Conservation (phyloP, 2,329 filamentous ascomycete genomes). For the Neofusicoccum sp. region DNA sequence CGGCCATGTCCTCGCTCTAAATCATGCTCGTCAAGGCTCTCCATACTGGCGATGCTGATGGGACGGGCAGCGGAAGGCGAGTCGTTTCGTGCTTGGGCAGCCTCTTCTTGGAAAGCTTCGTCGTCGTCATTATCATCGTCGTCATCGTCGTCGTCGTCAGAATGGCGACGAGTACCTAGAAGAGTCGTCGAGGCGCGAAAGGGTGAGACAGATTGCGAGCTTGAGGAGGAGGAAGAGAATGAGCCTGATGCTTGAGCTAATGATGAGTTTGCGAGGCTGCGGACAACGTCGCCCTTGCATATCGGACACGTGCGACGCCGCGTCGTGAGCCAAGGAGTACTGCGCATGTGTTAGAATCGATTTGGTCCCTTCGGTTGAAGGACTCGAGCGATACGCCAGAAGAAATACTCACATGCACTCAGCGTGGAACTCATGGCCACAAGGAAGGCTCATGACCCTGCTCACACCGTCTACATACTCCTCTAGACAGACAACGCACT, state of each 20-base stretch:
- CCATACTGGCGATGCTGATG: conserved; percentile 8
- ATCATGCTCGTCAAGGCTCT: conserved; percentile 1
- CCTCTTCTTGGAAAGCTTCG: conserved; percentile 5
- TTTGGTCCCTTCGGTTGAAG: background rate
- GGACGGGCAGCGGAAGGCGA: conserved; percentile 11
- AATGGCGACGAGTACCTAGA: background rate
- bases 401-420: conserved; percentile 87
- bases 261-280: conserved; percentile 27
- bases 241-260: conserved; percentile 20
- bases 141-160: conserved; percentile 8
- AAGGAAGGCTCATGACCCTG: conserved; percentile 94
- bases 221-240: conserved; percentile 9
- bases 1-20: conserved; percentile 11
- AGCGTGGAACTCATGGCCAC: conserved; percentile 95
- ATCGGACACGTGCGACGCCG: conserved; percentile 96
- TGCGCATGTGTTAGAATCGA: conserved; percentile 40
- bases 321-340: conserved; percentile 95
- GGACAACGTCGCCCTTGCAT: conserved; percentile 95
- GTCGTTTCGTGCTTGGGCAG: conserved; percentile 5
- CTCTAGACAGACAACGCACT: conserved; percentile 95
- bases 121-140: conserved; percentile 4
- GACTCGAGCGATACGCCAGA: too few relatives aligned
- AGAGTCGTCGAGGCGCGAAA: background rate
- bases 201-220: conserved; percentile 2
- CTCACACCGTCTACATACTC: conserved; percentile 95